Evolutionary conservation across 148 eudicot species (phyloP), one percentile per base, ranked within the genome.

Genomic region (Gaultheria prostrata): DNA sequence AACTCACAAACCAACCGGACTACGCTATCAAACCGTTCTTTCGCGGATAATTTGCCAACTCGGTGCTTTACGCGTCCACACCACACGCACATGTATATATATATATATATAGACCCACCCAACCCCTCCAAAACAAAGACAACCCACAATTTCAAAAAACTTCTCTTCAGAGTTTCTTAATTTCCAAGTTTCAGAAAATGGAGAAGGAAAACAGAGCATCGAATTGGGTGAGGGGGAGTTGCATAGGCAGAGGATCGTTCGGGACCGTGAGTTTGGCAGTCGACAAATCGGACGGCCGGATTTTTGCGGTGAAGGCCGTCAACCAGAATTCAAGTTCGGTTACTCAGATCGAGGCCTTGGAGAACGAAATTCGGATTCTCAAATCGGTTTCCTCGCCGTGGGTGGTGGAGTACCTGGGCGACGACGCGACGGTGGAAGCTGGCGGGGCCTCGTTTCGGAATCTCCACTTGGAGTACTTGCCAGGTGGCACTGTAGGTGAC

Each of bases 221-320:
- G 20, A 54, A 71, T 6, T 94, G 93, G 96, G 32, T 84, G 46
- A 88, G 87, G 5, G 90, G 96, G 0, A 43, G 81, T 30, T 70
- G 86, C 20, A 87, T 95, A 76, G 98, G 98, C 30, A 87, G 86
- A 78, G 98, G 98, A 9, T 87, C 93, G 0, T 92, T 83, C 67
- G 98, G 95, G 1, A 81, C 90, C 0, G 98, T 95, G 8, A 70
- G 51, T 45, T 26, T 91, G 28, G 98, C 89, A 0, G 73, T 91
- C 20, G 48, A 83, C 43, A 83, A 86, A 35, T 76, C 86, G 30
- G 87, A 85, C 87, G 91, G 91, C 11, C 50, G 54, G 7, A 48
- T 83, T 0, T 93, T 93, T 74, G 98, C 98, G 3, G 98, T 93
- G 6, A 95, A 95, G 72, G 91, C 98, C 1, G 94, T 92, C 1